These are phyloP conservation scores for Houttuynia cordata DNA, from an alignment of 164 flowering plant species.

Conservation along the genomic window DNA sequence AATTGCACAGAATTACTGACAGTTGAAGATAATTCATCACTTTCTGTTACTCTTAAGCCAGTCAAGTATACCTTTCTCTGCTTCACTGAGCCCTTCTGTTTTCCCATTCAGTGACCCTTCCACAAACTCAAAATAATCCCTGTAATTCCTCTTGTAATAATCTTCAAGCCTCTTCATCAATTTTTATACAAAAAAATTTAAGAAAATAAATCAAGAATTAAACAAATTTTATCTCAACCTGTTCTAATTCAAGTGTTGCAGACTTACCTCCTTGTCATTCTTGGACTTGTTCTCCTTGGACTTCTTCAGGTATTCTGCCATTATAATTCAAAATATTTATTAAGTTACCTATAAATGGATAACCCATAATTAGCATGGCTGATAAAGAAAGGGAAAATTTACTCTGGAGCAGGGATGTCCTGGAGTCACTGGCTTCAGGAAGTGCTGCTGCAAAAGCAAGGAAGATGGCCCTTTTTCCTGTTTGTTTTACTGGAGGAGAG, in stretches of 20 bases:
- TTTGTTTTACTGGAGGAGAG: neutral
- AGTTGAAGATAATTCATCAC: neutral
- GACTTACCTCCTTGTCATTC: slow-evolving; percentile 73
- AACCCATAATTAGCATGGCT: neutral
- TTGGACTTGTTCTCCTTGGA: slow-evolving; percentile 75
- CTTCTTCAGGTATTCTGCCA: slow-evolving; percentile 65
- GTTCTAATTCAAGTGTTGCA: too few species aligned
- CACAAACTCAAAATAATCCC: slow-evolving; percentile 71
- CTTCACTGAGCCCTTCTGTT: slow-evolving; percentile 45
- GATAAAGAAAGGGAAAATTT: neutral
- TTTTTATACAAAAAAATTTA: neutral
- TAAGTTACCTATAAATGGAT: neutral
- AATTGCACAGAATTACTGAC: neutral
- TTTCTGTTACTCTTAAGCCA: slow-evolving; percentile 64
- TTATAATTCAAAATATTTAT: neutral
- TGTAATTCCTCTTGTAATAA: slow-evolving; percentile 83
- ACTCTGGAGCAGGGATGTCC: slow-evolving; percentile 6
- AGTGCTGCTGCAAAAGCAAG: neutral
- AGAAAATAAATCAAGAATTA: neutral
- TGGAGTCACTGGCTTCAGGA: slow-evolving; percentile 6
- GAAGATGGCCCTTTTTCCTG: neutral
- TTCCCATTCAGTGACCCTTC: slow-evolving; percentile 57
- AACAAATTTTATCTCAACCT: too few species aligned
- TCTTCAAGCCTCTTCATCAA: slow-evolving; percentile 58
- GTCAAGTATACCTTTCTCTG: slow-evolving; percentile 78